These are phyloP conservation scores for Naganishia onofrii DNA, from an alignment of 768 basidiomycete genomes.

Conservation along the genomic window DNA sequence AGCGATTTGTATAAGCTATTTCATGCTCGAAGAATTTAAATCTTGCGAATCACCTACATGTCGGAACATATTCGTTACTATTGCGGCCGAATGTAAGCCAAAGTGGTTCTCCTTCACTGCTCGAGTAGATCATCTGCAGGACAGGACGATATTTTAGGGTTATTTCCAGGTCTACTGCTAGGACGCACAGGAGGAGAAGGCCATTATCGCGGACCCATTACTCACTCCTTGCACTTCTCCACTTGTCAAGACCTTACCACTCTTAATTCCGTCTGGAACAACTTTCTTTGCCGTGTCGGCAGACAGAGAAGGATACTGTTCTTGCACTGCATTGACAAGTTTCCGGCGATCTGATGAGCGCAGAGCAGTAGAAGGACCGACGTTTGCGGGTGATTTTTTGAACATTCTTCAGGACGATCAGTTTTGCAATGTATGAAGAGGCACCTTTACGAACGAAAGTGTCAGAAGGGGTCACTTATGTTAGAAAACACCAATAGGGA, in stretches of 20 bases:
- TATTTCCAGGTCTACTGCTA: not conserved
- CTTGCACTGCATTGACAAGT: slow-evolving; percentile 39
- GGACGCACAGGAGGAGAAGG: not conserved
- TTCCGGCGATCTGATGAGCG: slow-evolving; percentile 45
- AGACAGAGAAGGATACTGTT: slow-evolving; percentile 35
- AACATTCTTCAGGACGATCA: slow-evolving; percentile 37
- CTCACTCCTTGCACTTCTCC: slow-evolving; percentile 44
- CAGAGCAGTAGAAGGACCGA: slow-evolving; percentile 46
- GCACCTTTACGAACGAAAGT: no score
- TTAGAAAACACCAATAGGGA: no score
- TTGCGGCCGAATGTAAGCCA: slow-evolving; percentile 49
- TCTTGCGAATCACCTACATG: slow-evolving; percentile 33
- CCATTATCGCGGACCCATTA: not conserved
- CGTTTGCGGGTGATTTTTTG: slow-evolving; percentile 46
- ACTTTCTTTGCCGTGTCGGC: slow-evolving; percentile 35
- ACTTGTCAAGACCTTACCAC: slow-evolving; percentile 41
- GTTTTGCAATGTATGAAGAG: no score
- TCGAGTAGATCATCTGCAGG: slow-evolving; percentile 38
- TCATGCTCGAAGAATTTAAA: not conserved
- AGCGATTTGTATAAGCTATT: not conserved
- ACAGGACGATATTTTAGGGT: not conserved
- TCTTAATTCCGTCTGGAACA: slow-evolving; percentile 44
- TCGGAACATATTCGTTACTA: slow-evolving; percentile 47
- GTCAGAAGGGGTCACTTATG: no score
- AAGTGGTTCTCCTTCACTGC: slow-evolving; percentile 41